A percentile compares a stretch with the other conserved stretches of the same genome.
phyloP scores from a whole-genome alignment of 75 land plant genomes.

The Cunninghamia lanceolata region DNA sequence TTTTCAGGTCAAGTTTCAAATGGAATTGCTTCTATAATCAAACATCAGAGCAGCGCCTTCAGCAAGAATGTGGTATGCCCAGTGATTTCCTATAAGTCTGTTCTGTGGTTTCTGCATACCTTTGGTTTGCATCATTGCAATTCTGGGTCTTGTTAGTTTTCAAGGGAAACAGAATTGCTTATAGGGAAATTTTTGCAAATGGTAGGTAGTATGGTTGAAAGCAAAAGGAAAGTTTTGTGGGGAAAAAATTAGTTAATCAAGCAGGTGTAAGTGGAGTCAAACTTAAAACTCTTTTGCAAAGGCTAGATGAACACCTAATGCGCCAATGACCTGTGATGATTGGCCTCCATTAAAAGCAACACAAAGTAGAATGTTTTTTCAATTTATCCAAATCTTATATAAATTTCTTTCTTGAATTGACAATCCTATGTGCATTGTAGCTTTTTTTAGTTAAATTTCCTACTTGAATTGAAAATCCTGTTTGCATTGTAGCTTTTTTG shows the following conservation, averaged over 20 bases:
- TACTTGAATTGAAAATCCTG: background rate
- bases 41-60: constrained; percentile 1
- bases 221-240: background rate
- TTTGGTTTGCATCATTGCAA: background rate
- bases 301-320: background rate
- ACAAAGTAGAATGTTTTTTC: background rate
- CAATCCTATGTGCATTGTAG: background rate
- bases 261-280: background rate
- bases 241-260: background rate
- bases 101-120: background rate
- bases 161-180: background rate
- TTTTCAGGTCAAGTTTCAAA: constrained; percentile 6
- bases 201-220: background rate
- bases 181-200: background rate
- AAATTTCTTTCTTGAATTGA: background rate
- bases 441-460: background rate
- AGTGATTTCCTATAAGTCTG: background rate
- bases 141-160: background rate
- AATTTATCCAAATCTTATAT: background rate
- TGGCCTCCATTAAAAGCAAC: background rate
- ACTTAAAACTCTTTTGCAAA: background rate
- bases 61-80: constrained; percentile 6
- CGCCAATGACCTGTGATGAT: background rate
- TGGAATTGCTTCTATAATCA: constrained; percentile 5
- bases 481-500: background rate